Conservation (phyloP, 2,329 filamentous ascomycete species). For the Pleurostoma richardsiae region DNA sequence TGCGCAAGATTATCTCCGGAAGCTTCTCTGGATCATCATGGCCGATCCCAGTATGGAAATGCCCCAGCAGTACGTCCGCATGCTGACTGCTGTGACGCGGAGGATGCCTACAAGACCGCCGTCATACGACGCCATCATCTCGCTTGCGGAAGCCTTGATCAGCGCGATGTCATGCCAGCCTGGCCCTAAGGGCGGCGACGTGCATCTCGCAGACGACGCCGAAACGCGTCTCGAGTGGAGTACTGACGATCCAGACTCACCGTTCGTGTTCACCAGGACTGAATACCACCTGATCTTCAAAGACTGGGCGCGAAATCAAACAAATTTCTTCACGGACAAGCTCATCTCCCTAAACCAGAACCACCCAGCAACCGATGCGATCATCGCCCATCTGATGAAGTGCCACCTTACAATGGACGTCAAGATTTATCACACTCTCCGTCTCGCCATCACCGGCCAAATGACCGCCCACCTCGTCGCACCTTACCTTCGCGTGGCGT, state of each 20-base stretch:
- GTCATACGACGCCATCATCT: conserved; percentile 48
- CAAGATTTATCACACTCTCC: conserved; percentile 47
- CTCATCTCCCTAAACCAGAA: conserved; percentile 60
- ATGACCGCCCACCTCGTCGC: conserved; percentile 39
- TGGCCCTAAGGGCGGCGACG: conserved; percentile 17
- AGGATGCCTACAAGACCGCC: conserved; percentile 44
- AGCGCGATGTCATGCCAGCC: conserved; percentile 23
- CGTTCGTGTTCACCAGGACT: conserved; percentile 36
- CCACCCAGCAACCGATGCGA: conserved; percentile 40
- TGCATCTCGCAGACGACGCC: conserved; percentile 29
- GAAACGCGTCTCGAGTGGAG: conserved; percentile 30
- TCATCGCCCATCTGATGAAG: conserved; percentile 53
- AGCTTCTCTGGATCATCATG: conserved; percentile 53
- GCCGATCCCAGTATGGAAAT: conserved; percentile 51
- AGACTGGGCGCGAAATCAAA: conserved; percentile 28
- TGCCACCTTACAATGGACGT: conserved; percentile 44
- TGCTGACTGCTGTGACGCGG: conserved; percentile 47
- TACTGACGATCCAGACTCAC: conserved; percentile 19
- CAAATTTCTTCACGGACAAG: conserved; percentile 59
- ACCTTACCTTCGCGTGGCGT: conserved; percentile 54
- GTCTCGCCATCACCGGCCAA: conserved; percentile 47
- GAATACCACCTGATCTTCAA: conserved; percentile 42
- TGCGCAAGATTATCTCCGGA: conserved; percentile 54
- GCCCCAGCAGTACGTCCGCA: conserved; percentile 47
- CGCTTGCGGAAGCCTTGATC: conserved; percentile 41